Percentiles rank a stretch among this genome's conserved stretches.
Evolutionary conservation across 2,329 filamentous ascomycete genomes (phyloP).

Genomic region (Chalaropsis ovoidea): DNA sequence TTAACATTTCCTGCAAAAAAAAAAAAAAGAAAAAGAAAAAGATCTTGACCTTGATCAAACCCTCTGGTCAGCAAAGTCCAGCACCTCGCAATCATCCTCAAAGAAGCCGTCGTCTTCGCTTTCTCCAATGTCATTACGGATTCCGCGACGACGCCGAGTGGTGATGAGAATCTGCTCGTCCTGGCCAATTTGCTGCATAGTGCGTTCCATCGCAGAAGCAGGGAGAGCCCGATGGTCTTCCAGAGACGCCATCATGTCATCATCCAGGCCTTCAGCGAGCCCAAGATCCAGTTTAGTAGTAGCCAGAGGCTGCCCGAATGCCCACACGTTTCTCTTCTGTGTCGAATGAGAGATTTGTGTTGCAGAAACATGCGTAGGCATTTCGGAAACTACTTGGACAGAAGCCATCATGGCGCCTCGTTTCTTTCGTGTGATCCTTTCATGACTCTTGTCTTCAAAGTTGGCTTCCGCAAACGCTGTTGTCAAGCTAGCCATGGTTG

Average conservation of each 20-base stretch:
- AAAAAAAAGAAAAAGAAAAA: conserved; percentile 6
- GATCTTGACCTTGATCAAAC: conserved; percentile 3
- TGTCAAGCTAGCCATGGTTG: not conserved
- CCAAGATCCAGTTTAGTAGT: conserved; percentile 46
- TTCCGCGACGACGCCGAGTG: conserved; percentile 56
- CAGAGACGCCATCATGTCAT: conserved; percentile 42
- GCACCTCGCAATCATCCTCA: conserved; percentile 83
- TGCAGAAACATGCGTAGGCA: not conserved
- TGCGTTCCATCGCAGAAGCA: conserved; percentile 53
- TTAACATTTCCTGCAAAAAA: not conserved
- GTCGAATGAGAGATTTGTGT: not conserved
- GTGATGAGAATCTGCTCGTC: conserved; percentile 74
- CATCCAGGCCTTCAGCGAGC: conserved; percentile 38
- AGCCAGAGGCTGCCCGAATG: conserved; percentile 49
- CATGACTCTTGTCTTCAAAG: conserved; percentile 37
- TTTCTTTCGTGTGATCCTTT: conserved; percentile 30
- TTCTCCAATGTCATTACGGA: conserved; percentile 35
- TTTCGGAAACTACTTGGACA: not conserved
- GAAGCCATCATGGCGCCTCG: conserved; percentile 19
- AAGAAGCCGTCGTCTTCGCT: conserved; percentile 62
- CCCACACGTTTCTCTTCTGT: conserved; percentile 38
- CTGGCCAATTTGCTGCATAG: conserved; percentile 48
- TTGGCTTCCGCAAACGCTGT: conserved; percentile 31
- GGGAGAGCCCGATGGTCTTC: conserved; percentile 51
- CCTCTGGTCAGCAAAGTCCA: conserved; percentile 71